Evolutionary conservation across 73 alveolate species (phyloP).

Genomic region (Blepharisma japonicum): DNA sequence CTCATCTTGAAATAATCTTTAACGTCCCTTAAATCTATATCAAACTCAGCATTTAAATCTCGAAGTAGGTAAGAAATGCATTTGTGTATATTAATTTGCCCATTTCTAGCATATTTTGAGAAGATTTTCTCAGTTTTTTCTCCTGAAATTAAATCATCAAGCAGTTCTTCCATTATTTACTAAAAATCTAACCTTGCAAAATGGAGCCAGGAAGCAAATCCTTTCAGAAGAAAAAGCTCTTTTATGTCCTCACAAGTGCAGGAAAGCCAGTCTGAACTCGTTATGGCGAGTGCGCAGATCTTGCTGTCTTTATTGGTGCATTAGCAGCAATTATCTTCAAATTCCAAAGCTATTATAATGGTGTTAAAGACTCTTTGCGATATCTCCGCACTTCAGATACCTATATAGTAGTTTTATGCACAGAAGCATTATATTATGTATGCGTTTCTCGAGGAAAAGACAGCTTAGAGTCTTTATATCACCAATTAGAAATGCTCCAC

Average conservation of each 20-base stretch:
- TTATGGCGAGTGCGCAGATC: background rate
- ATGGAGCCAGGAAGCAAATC: background rate
- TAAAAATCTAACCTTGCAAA: too few relatives aligned
- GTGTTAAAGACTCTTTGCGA: background rate
- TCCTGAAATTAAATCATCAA: too few relatives aligned
- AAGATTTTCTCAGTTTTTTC: too few relatives aligned
- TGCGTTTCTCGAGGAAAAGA: background rate
- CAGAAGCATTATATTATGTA: slow-evolving; percentile 13
- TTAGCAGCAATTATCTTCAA: slow-evolving; percentile 15
- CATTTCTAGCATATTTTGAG: too few relatives aligned
- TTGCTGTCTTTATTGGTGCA: slow-evolving; percentile 8
- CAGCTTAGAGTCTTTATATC: background rate
- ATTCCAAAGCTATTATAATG: slow-evolving; percentile 17
- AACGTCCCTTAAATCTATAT: too few relatives aligned
- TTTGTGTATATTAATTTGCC: too few relatives aligned
- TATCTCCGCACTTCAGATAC: slow-evolving; percentile 18
- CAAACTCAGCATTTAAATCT: too few relatives aligned
- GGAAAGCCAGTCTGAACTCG: slow-evolving; percentile 30
- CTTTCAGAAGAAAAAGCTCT: slow-evolving; percentile 15
- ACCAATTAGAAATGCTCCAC: background rate
- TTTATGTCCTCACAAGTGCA: slow-evolving; percentile 24
- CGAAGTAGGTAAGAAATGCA: too few relatives aligned
- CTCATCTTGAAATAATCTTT: too few relatives aligned
- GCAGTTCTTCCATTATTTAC: too few relatives aligned
- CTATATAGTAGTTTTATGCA: background rate